Percentiles rank a stretch among this genome's conserved stretches.
Conservation (phyloP, 805 yeast genomes). For the Spathaspora hagerdaliae region DNA sequence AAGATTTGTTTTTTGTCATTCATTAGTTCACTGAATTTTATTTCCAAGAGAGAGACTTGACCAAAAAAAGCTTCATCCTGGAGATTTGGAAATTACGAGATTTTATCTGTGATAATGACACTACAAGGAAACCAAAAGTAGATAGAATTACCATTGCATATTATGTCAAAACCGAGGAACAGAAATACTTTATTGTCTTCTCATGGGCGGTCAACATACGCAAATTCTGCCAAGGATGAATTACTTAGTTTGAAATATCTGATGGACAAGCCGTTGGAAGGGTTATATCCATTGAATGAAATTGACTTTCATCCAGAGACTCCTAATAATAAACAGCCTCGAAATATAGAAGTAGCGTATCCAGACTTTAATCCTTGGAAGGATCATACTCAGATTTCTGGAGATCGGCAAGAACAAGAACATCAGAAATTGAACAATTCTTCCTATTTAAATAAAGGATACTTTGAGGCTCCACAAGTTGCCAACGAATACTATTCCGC, state of each 20-base stretch:
- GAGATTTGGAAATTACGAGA: too few relatives aligned
- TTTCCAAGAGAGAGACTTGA: not conserved
- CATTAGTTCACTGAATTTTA: not conserved
- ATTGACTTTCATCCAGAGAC: not conserved
- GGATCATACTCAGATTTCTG: conserved; percentile 38
- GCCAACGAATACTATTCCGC: conserved; percentile 70
- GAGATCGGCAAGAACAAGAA: conserved; percentile 34
- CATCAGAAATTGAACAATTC: conserved; percentile 48
- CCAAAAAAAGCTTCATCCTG: too few relatives aligned
- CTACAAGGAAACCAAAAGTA: not conserved
- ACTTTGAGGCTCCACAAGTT: conserved; percentile 56
- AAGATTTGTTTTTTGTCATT: not conserved
- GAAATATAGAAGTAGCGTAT: conserved; percentile 25
- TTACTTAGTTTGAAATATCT: conserved; percentile 30
- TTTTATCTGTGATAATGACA: too few relatives aligned
- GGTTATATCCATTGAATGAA: conserved; percentile 33
- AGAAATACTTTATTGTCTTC: conserved; percentile 25
- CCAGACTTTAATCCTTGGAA: conserved; percentile 78
- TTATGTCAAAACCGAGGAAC: conserved; percentile 26
- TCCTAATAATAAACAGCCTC: not conserved
- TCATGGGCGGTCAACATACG: conserved; percentile 14
- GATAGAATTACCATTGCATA: not conserved
- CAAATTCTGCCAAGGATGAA: conserved; percentile 26
- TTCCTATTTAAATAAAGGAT: conserved; percentile 63
- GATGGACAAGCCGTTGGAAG: conserved; percentile 30